A percentile compares a stretch with the other conserved stretches of the same genome.
phyloP scores from a whole-genome alignment of 768 basidiomycete genomes.

The Leucocoprinus birnbaumii region DNA sequence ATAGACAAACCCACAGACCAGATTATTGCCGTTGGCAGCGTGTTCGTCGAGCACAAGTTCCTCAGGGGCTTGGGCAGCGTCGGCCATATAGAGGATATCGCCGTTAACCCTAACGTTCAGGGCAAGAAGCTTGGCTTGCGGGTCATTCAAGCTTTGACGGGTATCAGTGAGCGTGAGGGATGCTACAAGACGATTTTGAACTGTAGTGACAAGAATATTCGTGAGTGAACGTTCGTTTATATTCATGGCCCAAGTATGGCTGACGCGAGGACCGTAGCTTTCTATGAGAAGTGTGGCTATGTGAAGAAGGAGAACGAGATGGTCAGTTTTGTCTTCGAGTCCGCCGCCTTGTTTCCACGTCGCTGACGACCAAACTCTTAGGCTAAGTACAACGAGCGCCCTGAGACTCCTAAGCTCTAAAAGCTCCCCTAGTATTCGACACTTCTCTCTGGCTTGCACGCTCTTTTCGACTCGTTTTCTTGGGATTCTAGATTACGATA shows the following conservation, averaged over 20 bases:
- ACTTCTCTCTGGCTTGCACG: neutral
- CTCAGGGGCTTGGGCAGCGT: conserved; percentile 79
- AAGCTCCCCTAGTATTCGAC: neutral
- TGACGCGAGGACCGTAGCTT: conserved; percentile 51
- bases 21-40: conserved; percentile 80
- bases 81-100: conserved; percentile 98
- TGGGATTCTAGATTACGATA: neutral
- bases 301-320: conserved; percentile 92
- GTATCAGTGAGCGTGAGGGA: conserved; percentile 75
- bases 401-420: conserved; percentile 9
- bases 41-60: conserved; percentile 96
- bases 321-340: conserved; percentile 47
- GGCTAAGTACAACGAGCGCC: conserved; percentile 10
- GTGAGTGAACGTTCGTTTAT: conserved; percentile 47
- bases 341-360: neutral
- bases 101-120: conserved; percentile 83
- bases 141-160: conserved; percentile 83
- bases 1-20: conserved; percentile 69
- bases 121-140: conserved; percentile 89
- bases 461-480: neutral
- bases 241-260: neutral
- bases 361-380: neutral
- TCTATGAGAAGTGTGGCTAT: conserved; percentile 96
- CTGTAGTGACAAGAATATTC: conserved; percentile 87
- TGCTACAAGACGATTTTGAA: conserved; percentile 98